phyloP scores from a whole-genome alignment of 148 eudicot species.

The Spergularia bocconei region DNA sequence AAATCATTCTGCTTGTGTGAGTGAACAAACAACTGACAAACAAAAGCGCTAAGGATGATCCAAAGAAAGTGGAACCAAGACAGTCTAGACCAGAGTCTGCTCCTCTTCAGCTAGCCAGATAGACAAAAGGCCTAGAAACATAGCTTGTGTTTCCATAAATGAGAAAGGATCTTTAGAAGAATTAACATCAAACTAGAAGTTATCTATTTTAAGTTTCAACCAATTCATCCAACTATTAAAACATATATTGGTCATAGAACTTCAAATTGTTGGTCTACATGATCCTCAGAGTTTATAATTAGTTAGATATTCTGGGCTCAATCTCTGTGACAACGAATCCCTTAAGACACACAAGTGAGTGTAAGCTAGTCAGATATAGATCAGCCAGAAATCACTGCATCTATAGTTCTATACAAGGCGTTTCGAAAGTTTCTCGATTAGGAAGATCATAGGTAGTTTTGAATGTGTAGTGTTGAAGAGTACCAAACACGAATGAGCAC shows the following conservation, averaged over 20 bases:
- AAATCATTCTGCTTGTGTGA: not conserved
- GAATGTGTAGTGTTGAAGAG: not conserved
- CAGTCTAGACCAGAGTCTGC: not conserved
- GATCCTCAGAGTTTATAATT: not conserved
- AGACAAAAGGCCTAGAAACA: not conserved
- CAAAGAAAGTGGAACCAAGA: not conserved
- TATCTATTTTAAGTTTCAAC: not conserved
- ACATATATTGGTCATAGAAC: not conserved
- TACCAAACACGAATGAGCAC: not conserved
- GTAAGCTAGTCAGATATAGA: not conserved
- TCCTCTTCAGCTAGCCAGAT: not conserved
- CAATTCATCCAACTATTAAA: not conserved
- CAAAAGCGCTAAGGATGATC: conserved; percentile 12
- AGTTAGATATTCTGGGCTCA: too few relatives aligned
- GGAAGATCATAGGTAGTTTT: not conserved
- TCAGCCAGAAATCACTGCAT: not conserved
- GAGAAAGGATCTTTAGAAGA: not conserved
- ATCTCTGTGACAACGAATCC: not conserved
- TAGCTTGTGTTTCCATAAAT: not conserved
- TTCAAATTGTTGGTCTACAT: not conserved
- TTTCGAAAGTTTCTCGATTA: not conserved
- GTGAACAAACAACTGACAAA: not conserved
- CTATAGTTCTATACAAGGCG: not conserved
- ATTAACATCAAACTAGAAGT: not conserved
- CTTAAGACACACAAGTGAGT: not conserved